Evolutionary conservation across 73 alveolate genomes (phyloP), one percentile per base, ranked within the genome.

Genomic region (Blepharisma stoltei): DNA sequence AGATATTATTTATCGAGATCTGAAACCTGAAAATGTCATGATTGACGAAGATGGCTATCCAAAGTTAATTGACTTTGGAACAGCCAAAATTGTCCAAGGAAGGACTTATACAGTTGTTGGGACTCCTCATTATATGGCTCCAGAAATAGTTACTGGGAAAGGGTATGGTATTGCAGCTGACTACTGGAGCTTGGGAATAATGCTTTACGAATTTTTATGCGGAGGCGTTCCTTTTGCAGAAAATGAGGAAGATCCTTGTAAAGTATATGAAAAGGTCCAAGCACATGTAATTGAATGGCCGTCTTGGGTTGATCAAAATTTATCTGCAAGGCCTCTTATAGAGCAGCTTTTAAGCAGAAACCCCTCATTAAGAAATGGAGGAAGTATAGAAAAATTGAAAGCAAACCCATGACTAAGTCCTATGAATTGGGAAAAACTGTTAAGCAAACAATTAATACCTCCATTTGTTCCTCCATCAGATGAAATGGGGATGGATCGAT

Each of bases 91-190:
- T 20, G 37, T 69, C 41, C 67, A 43, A 7, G 79, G 65, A 46
- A 69, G 79, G 5, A 69, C 67, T 46, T 69, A 69, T 69, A 69
- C 79, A 4, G 4, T 69, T 14, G 55, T 69, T 1, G 79, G 79
- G 3, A 69, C 79, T n/a, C 79, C 79, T 38, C 79, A 69, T 69
- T 69, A 69, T 25, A 69, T 46, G 65, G 55, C 79, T 1, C 79
- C 79, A 14, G 79, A 69, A 69, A 53, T 69, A 9, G 65, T 69
- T 5, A 46, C 65, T 44, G 79, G 79, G n/a, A 18, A 69, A 18
- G 79, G 79, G 6, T 44, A 46, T 25, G 65, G 65, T 53, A 9
- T 46, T n/a, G 27, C 79, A 23, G 79, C 65, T 44, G 79, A 69
- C 38, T 44, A 44, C 25, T 69, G 79, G 65, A 46, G 71, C 27